Evolutionary conservation across 1,284 basidiomycete genomes (phyloP).

Genomic region (Austroboletus niveus): DNA sequence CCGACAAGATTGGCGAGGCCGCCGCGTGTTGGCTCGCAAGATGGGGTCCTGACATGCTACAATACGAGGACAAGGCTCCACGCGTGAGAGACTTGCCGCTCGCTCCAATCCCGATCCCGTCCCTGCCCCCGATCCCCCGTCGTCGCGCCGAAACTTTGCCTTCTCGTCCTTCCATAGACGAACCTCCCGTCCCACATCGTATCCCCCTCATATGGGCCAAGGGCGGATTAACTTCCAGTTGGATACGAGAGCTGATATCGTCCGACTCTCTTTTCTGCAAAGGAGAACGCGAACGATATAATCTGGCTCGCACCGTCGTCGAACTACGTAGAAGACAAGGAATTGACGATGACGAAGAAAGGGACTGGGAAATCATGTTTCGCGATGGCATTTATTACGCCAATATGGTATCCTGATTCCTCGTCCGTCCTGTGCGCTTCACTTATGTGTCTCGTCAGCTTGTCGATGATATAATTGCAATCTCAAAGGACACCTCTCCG

Average conservation of each 20-base stretch:
- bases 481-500: slow-evolving; percentile 73
- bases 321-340: slow-evolving; percentile 64
- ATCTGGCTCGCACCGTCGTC: slow-evolving; percentile 72
- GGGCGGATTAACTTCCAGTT: slow-evolving; percentile 68
- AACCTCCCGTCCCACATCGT: slow-evolving; percentile 17
- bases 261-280: slow-evolving; percentile 81
- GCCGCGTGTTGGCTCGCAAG: slow-evolving; percentile 85
- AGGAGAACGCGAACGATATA: slow-evolving; percentile 80
- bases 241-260: slow-evolving; percentile 74
- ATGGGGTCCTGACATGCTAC: slow-evolving; percentile 81
- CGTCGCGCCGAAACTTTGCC: slow-evolving; percentile 33
- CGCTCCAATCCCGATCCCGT: slow-evolving; percentile 11
- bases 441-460: slow-evolving; percentile 41
- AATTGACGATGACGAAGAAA: slow-evolving; percentile 55
- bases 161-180: slow-evolving; percentile 20
- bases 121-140: slow-evolving; percentile 11
- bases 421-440: not conserved
- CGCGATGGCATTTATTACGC: slow-evolving; percentile 81
- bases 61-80: slow-evolving; percentile 53
- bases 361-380: slow-evolving; percentile 73
- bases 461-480: slow-evolving; percentile 72
- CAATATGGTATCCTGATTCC: slow-evolving; percentile 64
- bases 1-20: slow-evolving; percentile 89
- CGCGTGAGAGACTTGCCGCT: slow-evolving; percentile 14
- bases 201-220: slow-evolving; percentile 62